Evolutionary conservation across 1,284 basidiomycete species (phyloP), one percentile per base, ranked within the genome.

Genomic region (Puccinia polysora): DNA sequence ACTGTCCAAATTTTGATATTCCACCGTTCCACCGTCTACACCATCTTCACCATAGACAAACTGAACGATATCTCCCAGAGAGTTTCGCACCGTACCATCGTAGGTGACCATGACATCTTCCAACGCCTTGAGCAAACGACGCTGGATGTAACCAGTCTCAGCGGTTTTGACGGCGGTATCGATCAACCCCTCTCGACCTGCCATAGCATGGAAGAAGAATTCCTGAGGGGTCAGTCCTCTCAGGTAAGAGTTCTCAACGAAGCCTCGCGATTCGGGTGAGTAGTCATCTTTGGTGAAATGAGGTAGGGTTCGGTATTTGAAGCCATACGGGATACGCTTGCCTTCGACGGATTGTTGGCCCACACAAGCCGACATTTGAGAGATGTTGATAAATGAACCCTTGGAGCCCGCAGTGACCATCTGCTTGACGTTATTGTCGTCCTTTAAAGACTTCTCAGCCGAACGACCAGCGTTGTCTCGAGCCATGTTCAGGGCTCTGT

Each of bases 131-230:
- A 99, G 94, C 74, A 98, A 83, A 75, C 95, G 90, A 78, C 95
- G 90, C 81, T 98, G 96, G 77, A 98, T 98, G 81, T 98, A 98
- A 77, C 96, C 96, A 0, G 96, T 98, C 82, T 99, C 96, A 59
- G 96, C 96, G 6, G 96, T 98, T 84, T 99, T 99, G 81, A 99
- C 94, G 34, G 96, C 96, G 1, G 96, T 99, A 85, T 98, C 96
- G 77, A 98, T 97, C 67, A 98, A 83, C 85, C 96, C 96, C 81
- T 98, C 96, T 78, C 96, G 89, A 83, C 96, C 96, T 78, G 95
- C 95, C 96, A 98, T 98, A 70, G 96, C 96, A 82, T 99, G 96
- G 87, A 99, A 98, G 85, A 98, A 98, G 85, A 94, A 99, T 80
- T 98, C 96, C 77, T 97, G 94, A 0, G 96, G 94, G 0, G 95